Base-by-base conservation (phyloP, 2,329 filamentous ascomycete genomes). In the Alternaria arbusti region DNA sequence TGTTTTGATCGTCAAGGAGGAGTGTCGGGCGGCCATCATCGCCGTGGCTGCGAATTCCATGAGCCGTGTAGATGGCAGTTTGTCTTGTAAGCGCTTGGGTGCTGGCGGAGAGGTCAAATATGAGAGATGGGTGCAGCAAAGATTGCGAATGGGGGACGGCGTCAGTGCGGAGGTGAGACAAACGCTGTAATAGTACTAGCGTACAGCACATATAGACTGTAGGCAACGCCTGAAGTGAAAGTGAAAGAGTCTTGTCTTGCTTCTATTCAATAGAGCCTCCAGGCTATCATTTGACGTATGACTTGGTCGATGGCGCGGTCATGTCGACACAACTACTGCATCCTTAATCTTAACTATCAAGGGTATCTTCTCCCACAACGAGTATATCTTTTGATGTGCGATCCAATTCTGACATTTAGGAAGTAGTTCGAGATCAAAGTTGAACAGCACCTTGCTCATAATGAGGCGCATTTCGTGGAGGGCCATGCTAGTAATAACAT, bases 361-460 rank as follows among this genome's bases (percentile, higher is more conserved):
- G 5, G 15, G 36, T 17, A 3, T 40, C 36, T 40, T 40, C 3
- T 40, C 36, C 36, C 36, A 40, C n/a, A 40, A 17, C 8, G 36
- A 40, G 36, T 40, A 40, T 11, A 40, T 40, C 2, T 40, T 40
- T n/a, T 40, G 36, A 40, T 40, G n/a, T 5, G 36, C 36, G 9
- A 40, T 40, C 36, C 36, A 17, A 3, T 40, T 5, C n/a, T 9
- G 36, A 17, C 32, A 40, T 40, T 40, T 15, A 8, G 32, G 32
- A 4, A 40, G 32, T 25, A 25, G 9, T 77, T 68, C 25, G 8
- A 49, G 15, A 49, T 49, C n/a, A 7, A 49, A 49, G 9, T 49
- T 49, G 2, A 25, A 49, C 1, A 49, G 23, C 4, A 49, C 46
- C 28, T 49, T 49, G 13, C 23, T 49, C 5, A 49, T 26, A 9